Evolutionary conservation across 805 yeast genomes (phyloP).

Genomic region (Spathaspora hagerdaliae): DNA sequence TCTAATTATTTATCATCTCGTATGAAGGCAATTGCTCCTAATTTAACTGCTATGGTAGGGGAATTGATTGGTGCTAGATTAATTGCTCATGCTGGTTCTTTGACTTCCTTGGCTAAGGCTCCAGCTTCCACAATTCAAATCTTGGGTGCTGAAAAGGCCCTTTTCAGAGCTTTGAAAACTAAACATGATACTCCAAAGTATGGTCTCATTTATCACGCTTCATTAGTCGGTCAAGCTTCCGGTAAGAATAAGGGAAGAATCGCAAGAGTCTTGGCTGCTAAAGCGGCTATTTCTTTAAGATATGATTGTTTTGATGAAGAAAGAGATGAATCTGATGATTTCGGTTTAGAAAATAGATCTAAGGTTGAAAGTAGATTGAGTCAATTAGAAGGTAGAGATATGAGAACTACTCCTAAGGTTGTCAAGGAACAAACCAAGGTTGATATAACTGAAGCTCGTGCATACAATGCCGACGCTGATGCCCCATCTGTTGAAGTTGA

Average conservation of each 20-base stretch:
- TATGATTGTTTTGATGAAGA: conserved; percentile 97
- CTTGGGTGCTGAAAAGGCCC: conserved; percentile 98
- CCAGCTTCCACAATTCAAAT: conserved; percentile 99
- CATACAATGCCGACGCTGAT: conserved; percentile 96
- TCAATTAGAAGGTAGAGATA: conserved; percentile 93
- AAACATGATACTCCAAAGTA: conserved; percentile 98
- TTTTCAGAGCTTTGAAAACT: conserved; percentile 97
- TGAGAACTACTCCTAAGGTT: conserved; percentile 83
- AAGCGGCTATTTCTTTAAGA: conserved; percentile 95
- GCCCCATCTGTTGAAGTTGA: conserved; percentile 39
- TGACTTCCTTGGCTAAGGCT: conserved; percentile 92
- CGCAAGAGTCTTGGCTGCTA: conserved; percentile 97
- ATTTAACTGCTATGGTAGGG: conserved; percentile 91
- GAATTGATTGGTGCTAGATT: conserved; percentile 98
- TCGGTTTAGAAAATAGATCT: conserved; percentile 86
- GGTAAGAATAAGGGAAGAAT: conserved; percentile 98
- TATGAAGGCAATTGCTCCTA: conserved; percentile 99
- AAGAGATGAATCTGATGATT: conserved; percentile 90
- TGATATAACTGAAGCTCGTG: conserved; percentile 77
- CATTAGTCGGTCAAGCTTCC: conserved; percentile 95
- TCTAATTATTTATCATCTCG: conserved; percentile 87
- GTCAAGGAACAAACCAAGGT: conserved; percentile 82
- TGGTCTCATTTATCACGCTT: conserved; percentile 95
- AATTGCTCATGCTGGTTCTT: conserved; percentile 95
- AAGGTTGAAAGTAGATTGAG: conserved; percentile 94